phyloP scores from a whole-genome alignment of 371 early-diverging fungal genomes.

The Chytridiales sp. region DNA sequence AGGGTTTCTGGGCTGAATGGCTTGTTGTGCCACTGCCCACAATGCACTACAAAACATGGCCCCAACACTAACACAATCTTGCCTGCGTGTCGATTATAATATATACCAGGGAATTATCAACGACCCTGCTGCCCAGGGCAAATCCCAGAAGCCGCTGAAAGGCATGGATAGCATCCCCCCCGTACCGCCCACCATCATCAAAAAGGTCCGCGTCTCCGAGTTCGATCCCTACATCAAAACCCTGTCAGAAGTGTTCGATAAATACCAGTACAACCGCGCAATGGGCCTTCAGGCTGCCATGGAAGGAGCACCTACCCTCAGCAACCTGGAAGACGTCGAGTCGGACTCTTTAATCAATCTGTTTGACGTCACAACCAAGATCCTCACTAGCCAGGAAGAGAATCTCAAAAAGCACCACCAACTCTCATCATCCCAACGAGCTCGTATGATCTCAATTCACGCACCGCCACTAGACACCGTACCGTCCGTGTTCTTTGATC shows the following conservation, averaged over 20 bases:
- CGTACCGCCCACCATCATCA: slow-evolving; percentile 39
- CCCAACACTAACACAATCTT: too few relatives aligned
- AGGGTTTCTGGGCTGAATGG: neutral
- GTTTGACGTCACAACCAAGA: slow-evolving; percentile 28
- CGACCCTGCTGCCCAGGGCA: slow-evolving; percentile 31
- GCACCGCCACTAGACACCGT: slow-evolving; percentile 65
- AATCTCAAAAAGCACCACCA: neutral
- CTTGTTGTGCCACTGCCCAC: neutral
- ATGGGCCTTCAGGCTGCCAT: slow-evolving; percentile 40
- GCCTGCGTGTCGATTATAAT: too few relatives aligned
- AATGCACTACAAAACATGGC: neutral
- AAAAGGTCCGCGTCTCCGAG: slow-evolving; percentile 43
- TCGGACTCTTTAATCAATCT: slow-evolving; percentile 32
- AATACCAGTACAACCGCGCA: slow-evolving; percentile 43
- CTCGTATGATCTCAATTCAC: slow-evolving; percentile 34
- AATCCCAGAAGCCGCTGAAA: slow-evolving; percentile 22
- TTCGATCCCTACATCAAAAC: slow-evolving; percentile 51
- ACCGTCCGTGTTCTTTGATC: slow-evolving; percentile 82
- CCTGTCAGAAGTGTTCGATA: slow-evolving; percentile 46
- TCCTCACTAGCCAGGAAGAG: slow-evolving; percentile 6
- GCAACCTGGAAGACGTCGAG: slow-evolving; percentile 11
- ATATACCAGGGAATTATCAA: slow-evolving; percentile 37
- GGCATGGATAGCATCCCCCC: slow-evolving; percentile 42
- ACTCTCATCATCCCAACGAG: slow-evolving; percentile 10
- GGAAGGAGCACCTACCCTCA: slow-evolving; percentile 48